Conservation (phyloP, 345 rosid genomes). For the Eucalyptus coolabah region DNA sequence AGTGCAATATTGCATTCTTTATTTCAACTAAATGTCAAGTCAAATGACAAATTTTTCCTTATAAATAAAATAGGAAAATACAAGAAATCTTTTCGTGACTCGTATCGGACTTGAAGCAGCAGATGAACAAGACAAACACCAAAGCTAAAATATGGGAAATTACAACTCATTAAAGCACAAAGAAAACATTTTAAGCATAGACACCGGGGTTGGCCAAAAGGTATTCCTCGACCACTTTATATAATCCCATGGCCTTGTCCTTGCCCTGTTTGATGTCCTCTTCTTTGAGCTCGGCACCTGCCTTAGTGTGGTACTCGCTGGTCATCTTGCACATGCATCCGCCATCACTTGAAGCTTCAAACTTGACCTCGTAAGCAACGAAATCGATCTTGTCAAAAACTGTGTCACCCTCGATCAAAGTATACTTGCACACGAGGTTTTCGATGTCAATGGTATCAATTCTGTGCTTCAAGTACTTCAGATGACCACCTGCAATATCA, state of each 20-base stretch:
- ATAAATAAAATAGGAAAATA: too few relatives aligned
- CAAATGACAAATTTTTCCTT: too few relatives aligned
- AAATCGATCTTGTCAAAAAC: constrained; percentile 3
- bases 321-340: constrained; percentile 9
- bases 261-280: constrained; percentile 7
- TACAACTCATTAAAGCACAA: too few relatives aligned
- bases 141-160: too few relatives aligned
- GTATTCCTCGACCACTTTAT: constrained; percentile 9
- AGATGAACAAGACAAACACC: too few relatives aligned
- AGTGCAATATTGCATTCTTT: neutral
- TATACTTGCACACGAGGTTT: constrained; percentile 2
- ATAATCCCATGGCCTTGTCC: neutral
- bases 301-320: neutral
- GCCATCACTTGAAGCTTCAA: neutral
- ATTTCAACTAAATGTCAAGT: neutral
- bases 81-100: too few relatives aligned
- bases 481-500: neutral
- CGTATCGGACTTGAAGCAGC: too few relatives aligned
- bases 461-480: constrained; percentile 4
- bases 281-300: neutral
- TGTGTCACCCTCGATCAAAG: constrained; percentile 8
- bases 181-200: neutral
- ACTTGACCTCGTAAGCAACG: constrained; percentile 4
- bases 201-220: constrained; percentile 7
- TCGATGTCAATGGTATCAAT: constrained; percentile 14